These are phyloP conservation scores for Diaporthe ampelina DNA, from an alignment of 2,329 filamentous ascomycete species.

Conservation along the genomic window DNA sequence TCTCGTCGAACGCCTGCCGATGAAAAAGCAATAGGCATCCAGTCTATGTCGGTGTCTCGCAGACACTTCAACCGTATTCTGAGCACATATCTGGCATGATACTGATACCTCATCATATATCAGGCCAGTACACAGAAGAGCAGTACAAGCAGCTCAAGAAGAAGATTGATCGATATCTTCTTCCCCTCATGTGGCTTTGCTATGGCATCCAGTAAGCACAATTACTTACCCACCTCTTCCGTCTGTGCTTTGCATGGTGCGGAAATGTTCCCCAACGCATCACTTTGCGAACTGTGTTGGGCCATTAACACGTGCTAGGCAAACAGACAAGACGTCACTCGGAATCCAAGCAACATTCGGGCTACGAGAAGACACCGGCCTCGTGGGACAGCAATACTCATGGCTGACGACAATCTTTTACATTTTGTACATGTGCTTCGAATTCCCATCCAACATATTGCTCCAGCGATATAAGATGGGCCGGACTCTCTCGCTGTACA, in stretches of 20 bases:
- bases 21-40: too few relatives aligned
- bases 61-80: not conserved
- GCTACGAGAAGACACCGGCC: slow-evolving; percentile 48
- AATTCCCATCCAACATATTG: slow-evolving; percentile 51
- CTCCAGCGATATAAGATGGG: slow-evolving; percentile 48
- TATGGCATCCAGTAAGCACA: slow-evolving; percentile 58
- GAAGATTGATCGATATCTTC: slow-evolving; percentile 60
- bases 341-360: slow-evolving; percentile 56
- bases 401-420: slow-evolving; percentile 55
- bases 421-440: slow-evolving; percentile 49
- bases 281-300: too few relatives aligned
- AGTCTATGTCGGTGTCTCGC: not conserved
- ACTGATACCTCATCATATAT: not conserved
- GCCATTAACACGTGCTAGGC: slow-evolving; percentile 40
- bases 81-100: not conserved
- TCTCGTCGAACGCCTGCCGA: not conserved
- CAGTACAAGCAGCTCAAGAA: slow-evolving; percentile 55
- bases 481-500: slow-evolving; percentile 46
- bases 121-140: slow-evolving; percentile 51
- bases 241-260: too few relatives aligned
- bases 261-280: too few relatives aligned
- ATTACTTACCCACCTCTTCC: too few relatives aligned
- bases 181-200: slow-evolving; percentile 63
- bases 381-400: slow-evolving; percentile 47
- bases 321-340: slow-evolving; percentile 61